Evolutionary conservation across 2,329 filamentous ascomycete species (phyloP).

Genomic region (Ceratocystiopsis sp.): DNA sequence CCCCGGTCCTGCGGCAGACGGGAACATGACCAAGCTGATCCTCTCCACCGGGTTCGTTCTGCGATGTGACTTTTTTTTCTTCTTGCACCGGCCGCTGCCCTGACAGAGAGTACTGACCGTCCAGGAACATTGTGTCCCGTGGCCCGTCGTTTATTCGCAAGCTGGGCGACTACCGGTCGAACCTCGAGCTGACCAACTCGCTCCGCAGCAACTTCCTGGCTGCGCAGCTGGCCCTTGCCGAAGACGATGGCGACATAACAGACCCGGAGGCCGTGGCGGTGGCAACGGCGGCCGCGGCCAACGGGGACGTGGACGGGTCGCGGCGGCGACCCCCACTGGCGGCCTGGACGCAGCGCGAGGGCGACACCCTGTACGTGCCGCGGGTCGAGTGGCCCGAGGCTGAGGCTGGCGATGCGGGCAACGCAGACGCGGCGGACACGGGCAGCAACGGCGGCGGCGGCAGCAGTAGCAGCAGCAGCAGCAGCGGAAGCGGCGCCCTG

Average conservation of each 20-base stretch:
- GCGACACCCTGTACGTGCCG: conserved; percentile 54
- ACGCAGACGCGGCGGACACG: background rate
- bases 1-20: too few relatives aligned
- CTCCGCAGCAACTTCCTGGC: conserved; percentile 69
- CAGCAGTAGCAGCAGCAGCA: conserved; percentile 3
- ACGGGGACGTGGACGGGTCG: conserved; percentile 13
- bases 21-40: background rate
- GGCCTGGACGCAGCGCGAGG: conserved; percentile 53
- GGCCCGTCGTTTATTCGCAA: conserved; percentile 73
- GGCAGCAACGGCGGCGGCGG: background rate
- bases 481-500: conserved; percentile 36
- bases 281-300: conserved; percentile 13
- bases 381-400: conserved; percentile 49
- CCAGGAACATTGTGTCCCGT: conserved; percentile 66
- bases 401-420: background rate
- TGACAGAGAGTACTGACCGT: background rate
- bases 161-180: conserved; percentile 63
- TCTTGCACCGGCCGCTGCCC: too few relatives aligned
- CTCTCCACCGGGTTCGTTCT: background rate
- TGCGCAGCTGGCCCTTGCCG: conserved; percentile 37
- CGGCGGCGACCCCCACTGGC: conserved; percentile 16
- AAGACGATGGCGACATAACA: conserved; percentile 23
- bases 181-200: conserved; percentile 80
- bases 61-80: too few relatives aligned
- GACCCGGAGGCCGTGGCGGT: conserved; percentile 3